phyloP scores from a whole-genome alignment of 805 yeast genomes.

The Peterozyma xylosa region DNA sequence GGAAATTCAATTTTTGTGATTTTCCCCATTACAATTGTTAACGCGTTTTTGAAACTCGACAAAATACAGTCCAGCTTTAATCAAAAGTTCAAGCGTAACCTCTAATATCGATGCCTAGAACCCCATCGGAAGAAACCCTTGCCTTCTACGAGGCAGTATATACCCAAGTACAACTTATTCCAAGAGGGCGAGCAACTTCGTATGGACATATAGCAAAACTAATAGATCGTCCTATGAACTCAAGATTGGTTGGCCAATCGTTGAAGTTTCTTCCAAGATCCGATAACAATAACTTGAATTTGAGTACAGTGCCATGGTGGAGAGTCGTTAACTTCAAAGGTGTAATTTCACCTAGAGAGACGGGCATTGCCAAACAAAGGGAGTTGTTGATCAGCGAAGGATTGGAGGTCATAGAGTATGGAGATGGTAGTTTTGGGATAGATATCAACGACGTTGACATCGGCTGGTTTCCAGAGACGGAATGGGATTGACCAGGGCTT shows the following conservation, averaged over 20 bases:
- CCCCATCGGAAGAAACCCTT: conserved; percentile 33
- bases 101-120: not conserved
- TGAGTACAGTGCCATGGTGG: conserved; percentile 68
- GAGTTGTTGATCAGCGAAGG: conserved; percentile 39
- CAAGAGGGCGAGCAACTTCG: conserved; percentile 58
- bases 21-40: not conserved
- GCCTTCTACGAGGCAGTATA: conserved; percentile 60
- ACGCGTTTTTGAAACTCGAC: not conserved
- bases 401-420: conserved; percentile 24
- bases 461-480: conserved; percentile 68
- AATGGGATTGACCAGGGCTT: conserved; percentile 17
- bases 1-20: not conserved
- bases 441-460: conserved; percentile 26
- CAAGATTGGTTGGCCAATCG: conserved; percentile 71
- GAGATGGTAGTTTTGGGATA: conserved; percentile 26
- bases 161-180: conserved; percentile 42
- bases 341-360: conserved; percentile 44
- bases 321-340: conserved; percentile 64
- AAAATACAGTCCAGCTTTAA: too few species aligned
- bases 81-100: too few species aligned
- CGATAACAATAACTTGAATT: conserved; percentile 17
- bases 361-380: conserved; percentile 40
- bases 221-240: conserved; percentile 52
- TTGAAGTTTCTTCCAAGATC: conserved; percentile 33
- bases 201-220: conserved; percentile 70